Evolutionary conservation across 176 grass and related monocot genomes (phyloP), one percentile per base, ranked within the genome.

Genomic region (Aegilops speltoides): DNA sequence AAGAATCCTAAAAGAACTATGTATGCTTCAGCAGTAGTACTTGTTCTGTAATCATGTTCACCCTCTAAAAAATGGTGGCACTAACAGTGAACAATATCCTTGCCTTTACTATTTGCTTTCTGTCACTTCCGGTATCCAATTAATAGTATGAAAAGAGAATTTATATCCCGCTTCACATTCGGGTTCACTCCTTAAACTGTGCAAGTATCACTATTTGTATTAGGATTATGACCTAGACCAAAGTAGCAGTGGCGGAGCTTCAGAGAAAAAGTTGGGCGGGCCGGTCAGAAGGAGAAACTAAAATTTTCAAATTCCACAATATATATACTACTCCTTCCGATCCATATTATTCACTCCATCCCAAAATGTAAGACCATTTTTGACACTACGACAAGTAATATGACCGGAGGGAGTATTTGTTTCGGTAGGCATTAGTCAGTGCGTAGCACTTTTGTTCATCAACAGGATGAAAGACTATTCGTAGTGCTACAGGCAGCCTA

Each of bases 1-100:
- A 85, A 57, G 34, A 68, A 89, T 85, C 14, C 12, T 43, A 81
- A 68, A 36, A 68, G 38, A 85, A 68, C 29, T 62, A 79, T 77
- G 32, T 69, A 79, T 77, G 32, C 34, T 77, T 83, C 46, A 80
- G 14, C 7, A 63, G 28, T 87, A 79, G 17, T 41, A 65, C 25
- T 83, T 78, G 19, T 12, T 46, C 10, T 80, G 16, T 36, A 86
- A 46, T 81, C 33, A 76, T 68, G 25, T 89, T 43, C 80, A 86
- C 20, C 13, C 25, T 7, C 43, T 85, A 74, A 33, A 59, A 78
- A 79, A 85, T 68, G 43, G 59, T 80, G 64, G 19, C 31, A 76
- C 6, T 15, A 50, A 79, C 40, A 64, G 56, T 32, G n/a, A 83
- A 22, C 34, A 50, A 40, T 83, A 63, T 67, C 52, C 10, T 59